Conservation (phyloP, 2,329 filamentous ascomycete genomes). For the Rhinocladiella mackenziei region DNA sequence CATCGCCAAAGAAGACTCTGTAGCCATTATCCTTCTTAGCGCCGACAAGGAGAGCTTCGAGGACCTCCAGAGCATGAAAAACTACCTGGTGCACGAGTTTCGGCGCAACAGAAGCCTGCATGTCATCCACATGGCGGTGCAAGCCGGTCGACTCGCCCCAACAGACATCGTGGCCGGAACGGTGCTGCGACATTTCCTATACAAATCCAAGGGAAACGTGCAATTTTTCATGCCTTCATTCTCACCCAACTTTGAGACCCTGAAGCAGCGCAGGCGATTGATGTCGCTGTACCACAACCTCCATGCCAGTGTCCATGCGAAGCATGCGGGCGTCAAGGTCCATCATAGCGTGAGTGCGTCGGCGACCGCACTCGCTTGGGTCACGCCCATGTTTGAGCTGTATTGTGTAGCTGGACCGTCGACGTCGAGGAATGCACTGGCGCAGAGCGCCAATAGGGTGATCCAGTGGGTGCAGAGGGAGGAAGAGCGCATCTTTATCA, state of each 20-base stretch:
- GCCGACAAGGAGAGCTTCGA: constrained; percentile 92
- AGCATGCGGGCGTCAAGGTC: constrained; percentile 79
- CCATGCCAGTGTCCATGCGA: constrained; percentile 79
- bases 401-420: constrained; percentile 87
- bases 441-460: constrained; percentile 81
- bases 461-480: constrained; percentile 88
- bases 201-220: constrained; percentile 90
- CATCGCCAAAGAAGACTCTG: constrained; percentile 58
- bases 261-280: constrained; percentile 46
- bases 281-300: constrained; percentile 81
- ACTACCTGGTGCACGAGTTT: constrained; percentile 64
- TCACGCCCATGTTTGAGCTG: constrained; percentile 85
- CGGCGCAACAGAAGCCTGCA: constrained; percentile 70
- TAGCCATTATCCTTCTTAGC: constrained; percentile 91
- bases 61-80: constrained; percentile 69
- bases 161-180: constrained; percentile 76
- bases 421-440: constrained; percentile 60
- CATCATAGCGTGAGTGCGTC: constrained; percentile 69
- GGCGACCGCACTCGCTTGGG: constrained; percentile 79
- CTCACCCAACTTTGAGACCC: constrained; percentile 58
- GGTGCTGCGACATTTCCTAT: constrained; percentile 84
- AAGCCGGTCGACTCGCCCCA: constrained; percentile 65
- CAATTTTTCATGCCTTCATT: constrained; percentile 92
- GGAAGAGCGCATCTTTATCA: constrained; percentile 92
- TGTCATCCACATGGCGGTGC: constrained; percentile 68